These are phyloP conservation scores for Prunus armeniaca DNA, from an alignment of 306 rosid species.

Conservation along the genomic window DNA sequence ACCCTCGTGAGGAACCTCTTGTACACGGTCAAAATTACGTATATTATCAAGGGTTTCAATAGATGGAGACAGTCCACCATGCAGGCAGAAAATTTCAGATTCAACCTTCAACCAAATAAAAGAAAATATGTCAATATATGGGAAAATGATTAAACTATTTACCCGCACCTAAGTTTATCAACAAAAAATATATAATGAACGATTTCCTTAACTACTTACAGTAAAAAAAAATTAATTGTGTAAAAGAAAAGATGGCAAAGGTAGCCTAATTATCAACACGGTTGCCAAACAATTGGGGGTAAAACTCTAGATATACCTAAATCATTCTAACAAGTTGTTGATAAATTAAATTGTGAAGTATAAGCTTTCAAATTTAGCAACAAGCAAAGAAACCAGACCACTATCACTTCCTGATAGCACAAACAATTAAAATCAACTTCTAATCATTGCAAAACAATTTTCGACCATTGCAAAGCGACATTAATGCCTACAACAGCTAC, in stretches of 20 bases:
- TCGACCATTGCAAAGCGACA: neutral
- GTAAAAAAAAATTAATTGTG: neutral
- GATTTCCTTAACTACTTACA: neutral
- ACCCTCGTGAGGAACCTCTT: conserved; percentile 98
- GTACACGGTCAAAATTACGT: conserved; percentile 93
- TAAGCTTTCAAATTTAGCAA: neutral
- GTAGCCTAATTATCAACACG: neutral
- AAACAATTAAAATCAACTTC: neutral
- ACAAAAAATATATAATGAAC: neutral
- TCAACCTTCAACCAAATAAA: conserved; percentile 53
- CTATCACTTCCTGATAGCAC: conserved; percentile 2
- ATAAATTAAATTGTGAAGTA: too few species aligned
- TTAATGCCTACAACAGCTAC: neutral
- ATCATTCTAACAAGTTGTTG: neutral
- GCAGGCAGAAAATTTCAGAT: conserved; percentile 92
- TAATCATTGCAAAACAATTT: neutral
- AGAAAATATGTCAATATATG: neutral
- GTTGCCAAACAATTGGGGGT: neutral
- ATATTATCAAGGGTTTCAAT: conserved; percentile 91
- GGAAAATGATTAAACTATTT: neutral
- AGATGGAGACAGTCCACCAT: conserved; percentile 94
- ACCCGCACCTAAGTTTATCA: neutral
- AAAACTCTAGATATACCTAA: neutral
- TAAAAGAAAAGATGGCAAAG: neutral
- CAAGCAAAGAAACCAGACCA: neutral